Evolutionary conservation across 2,329 filamentous ascomycete species (phyloP), one percentile per base, ranked within the genome.

Genomic region (Torrubiella hemipterigena): DNA sequence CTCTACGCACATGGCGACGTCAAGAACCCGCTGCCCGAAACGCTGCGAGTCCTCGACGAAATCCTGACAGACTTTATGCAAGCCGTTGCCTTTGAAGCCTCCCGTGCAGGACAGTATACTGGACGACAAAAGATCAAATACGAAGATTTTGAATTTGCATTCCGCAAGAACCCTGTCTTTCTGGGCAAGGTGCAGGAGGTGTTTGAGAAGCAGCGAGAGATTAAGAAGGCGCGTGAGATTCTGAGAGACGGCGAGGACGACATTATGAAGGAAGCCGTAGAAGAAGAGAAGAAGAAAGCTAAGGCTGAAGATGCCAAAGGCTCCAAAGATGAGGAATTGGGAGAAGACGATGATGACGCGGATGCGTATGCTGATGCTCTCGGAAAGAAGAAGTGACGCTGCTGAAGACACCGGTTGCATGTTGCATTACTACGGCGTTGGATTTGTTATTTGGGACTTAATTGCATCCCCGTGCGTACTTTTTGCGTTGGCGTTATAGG

Each of bases 1-100:
- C 77, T 91, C 50, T 82, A 77, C 55, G 81, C 80, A 37, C 81
- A 83, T 51, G 86, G 85, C 52, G 85, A 93, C 56, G 73, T 80
- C 34, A 66, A 71, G 36, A 68, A 80, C 33, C 83, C 86, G 1
- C 77, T 96, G 17, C 77, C 82, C 13, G 76, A 86, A 51, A 95
- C 87, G 8, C 70, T 94, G 37, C 77, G 81, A 38, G 73, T 89
- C 31, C 77, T 96, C 30, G 91, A 96, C 64, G 87, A 95, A 60
- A 89, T 96, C 45, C 75, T 94, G 38, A 94, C 87, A 39, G 91
- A 96, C 63, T 95, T 93, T 65, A 84, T 96, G 52, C 85, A 93
- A 52, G 85, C 91, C 54, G 78, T 91, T 33, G 89, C 83, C 58
- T 91, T 93, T 61, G 80, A 85, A 50, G 89, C 91, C 4, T 84